These are phyloP conservation scores for Trifolium subterraneum DNA, from an alignment of 306 rosid species.

Conservation along the genomic window DNA sequence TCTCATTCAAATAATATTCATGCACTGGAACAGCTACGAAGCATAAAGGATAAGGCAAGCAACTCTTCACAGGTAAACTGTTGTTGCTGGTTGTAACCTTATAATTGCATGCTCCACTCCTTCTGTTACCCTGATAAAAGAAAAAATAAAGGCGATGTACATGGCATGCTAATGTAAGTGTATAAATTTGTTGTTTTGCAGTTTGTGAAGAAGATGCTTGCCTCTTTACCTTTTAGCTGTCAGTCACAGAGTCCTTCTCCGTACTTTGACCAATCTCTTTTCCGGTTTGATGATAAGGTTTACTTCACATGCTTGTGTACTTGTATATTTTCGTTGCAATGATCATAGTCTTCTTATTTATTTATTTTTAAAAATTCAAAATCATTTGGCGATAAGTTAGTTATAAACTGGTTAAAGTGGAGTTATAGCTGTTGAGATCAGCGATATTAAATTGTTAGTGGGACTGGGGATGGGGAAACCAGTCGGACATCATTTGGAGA, in stretches of 20 bases:
- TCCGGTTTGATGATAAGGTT: conserved; percentile 97
- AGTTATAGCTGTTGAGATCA: conserved; percentile 8
- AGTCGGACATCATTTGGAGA: background rate
- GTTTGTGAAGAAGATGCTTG: conserved; percentile 97
- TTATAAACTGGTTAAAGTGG: conserved; percentile 11
- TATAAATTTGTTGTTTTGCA: conserved; percentile 50
- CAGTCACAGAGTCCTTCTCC: conserved; percentile 99
- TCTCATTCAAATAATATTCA: conserved; percentile 86
- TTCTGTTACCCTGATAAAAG: conserved; percentile 6
- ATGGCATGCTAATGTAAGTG: conserved; percentile 15
- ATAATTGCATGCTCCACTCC: conserved; percentile 3
- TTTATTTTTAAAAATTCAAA: background rate
- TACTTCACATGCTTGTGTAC: conserved; percentile 18
- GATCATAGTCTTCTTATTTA: background rate
- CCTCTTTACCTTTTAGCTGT: conserved; percentile 81
- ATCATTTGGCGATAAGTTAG: background rate
- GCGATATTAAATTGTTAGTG: background rate
- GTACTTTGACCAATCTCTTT: conserved; percentile 91
- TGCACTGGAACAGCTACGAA: conserved; percentile 75
- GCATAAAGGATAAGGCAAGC: conserved; percentile 73
- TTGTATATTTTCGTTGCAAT: conserved; percentile 11
- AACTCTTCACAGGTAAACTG: conserved; percentile 71
- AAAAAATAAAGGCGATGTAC: background rate
- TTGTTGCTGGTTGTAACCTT: conserved; percentile 35
- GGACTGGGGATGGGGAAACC: conserved; percentile 25